These are phyloP conservation scores for Geotrichum reessii DNA, from an alignment of 1,139 yeast species.

Conservation along the genomic window DNA sequence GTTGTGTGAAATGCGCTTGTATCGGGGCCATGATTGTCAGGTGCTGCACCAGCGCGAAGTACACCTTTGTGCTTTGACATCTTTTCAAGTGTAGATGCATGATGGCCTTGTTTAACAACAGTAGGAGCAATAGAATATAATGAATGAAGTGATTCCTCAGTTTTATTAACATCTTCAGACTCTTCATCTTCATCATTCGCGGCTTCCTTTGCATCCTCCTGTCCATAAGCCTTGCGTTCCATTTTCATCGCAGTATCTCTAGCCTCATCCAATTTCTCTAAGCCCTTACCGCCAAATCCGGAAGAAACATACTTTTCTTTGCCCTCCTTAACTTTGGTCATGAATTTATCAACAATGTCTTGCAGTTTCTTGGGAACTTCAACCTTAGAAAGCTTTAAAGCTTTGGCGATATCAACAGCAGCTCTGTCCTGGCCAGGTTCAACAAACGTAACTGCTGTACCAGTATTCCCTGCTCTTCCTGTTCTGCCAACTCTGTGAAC, in stretches of 20 bases:
- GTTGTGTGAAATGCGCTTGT: conserved; percentile 62
- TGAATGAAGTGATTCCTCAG: conserved; percentile 2
- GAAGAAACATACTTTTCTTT: conserved; percentile 53
- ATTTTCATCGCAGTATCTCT: conserved; percentile 53
- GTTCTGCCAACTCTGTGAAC: conserved; percentile 96
- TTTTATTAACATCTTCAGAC: conserved; percentile 18
- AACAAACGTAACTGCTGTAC: conserved; percentile 74
- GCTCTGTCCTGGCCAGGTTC: conserved; percentile 56
- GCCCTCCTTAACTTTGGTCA: conserved; percentile 61
- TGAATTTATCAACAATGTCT: conserved; percentile 52
- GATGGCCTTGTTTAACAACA: conserved; percentile 17
- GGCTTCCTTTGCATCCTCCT: conserved; percentile 26
- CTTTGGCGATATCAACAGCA: conserved; percentile 60
- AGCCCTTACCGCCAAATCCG: conserved; percentile 94
- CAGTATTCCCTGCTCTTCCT: conserved; percentile 81
- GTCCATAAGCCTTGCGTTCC: conserved; percentile 43
- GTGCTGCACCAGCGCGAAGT: conserved; percentile 46
- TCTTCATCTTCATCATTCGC: conserved; percentile 29
- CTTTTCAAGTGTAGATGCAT: conserved; percentile 11
- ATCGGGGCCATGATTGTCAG: conserved; percentile 60
- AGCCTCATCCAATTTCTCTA: conserved; percentile 68
- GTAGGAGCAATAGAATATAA: conserved; percentile 8
- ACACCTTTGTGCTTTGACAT: conserved; percentile 12
- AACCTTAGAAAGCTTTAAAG: conserved; percentile 52
- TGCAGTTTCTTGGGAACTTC: conserved; percentile 51